Base-by-base conservation (phyloP, 2,329 filamentous ascomycete genomes). In the Hirsutella thompsonii region DNA sequence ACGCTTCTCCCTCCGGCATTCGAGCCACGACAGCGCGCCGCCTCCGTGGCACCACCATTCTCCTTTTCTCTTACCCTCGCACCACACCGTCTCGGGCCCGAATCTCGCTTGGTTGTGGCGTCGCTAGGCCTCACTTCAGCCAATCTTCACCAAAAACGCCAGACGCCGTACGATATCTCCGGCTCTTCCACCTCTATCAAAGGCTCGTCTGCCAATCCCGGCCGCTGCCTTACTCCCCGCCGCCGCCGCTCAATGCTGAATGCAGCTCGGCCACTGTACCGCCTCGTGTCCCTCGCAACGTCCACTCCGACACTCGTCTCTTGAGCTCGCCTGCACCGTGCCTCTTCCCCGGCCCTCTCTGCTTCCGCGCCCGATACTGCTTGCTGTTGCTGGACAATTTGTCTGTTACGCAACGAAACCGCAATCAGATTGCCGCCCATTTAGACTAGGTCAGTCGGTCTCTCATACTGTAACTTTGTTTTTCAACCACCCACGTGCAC, bases 11-110 rank as follows among this genome's bases (percentile, higher is more conserved):
- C 56, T 54, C 52, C 54, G 55, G 56, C 55, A 61, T 56, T 61
- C 58, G 58, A 61, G 58, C 58, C 58, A 61, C 58, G 58, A 61
- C 58, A 60, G 52, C 52, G 54, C 47, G 50, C 41, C 37, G 36
- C 36, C 30, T 21, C 36, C 36, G 37, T 42, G 37, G 20, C 41
- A 39, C 41, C 20, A 20, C 21, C 8, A 47, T 46, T 52, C 49
- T 56, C 58, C 55, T 57, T 56, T 58, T 56, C 54, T 54, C 40
- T 18, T 35, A 40, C 43, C 19, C 35, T 37, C 23, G 23, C 23
- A 26, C 23, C 23, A 26, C 23, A 26, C 23, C 23, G 23, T 50
- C 47, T 55, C 49, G 51, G 53, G 54, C 55, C 51, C 37, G 26
- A 20, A n/a, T n/a, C 3, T 10, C 5, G 13, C 11, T 13, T 37